Evolutionary conservation across 2,329 filamentous ascomycete genomes (phyloP).

Genomic region (Sordariomycetes sp.): DNA sequence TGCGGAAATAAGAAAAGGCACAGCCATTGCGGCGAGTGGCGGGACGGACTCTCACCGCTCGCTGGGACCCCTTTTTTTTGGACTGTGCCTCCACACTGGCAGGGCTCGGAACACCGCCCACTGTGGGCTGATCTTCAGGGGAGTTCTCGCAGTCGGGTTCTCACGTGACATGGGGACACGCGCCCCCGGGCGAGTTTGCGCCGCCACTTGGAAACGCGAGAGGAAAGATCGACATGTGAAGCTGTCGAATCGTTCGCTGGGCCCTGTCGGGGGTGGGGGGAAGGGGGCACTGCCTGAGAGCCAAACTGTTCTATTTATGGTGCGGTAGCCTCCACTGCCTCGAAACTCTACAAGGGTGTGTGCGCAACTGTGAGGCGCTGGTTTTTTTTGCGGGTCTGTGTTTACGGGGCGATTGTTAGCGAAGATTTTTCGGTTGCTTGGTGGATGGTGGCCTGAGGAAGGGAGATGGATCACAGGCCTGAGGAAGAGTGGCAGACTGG

Average conservation of each 20-base stretch:
- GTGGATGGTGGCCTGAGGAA: too few relatives aligned
- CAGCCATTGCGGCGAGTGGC: too few relatives aligned
- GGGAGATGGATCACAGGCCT: too few relatives aligned
- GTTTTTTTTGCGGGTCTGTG: too few relatives aligned
- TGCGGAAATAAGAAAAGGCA: not conserved
- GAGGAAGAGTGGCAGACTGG: too few relatives aligned
- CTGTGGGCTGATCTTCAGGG: not conserved
- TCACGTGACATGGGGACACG: not conserved
- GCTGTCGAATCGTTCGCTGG: not conserved
- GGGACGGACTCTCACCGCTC: not conserved
- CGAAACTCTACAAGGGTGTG: too few relatives aligned
- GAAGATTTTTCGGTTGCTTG: too few relatives aligned
- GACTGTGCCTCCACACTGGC: not conserved
- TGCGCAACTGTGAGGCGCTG: too few relatives aligned
- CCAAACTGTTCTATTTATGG: not conserved
- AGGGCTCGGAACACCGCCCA: not conserved
- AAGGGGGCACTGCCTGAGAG: not conserved
- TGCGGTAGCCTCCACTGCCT: not conserved
- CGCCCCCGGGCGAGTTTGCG: not conserved
- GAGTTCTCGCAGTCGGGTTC: too few relatives aligned
- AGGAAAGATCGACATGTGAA: not conserved
- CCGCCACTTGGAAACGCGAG: not conserved
- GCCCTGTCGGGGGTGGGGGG: not conserved
- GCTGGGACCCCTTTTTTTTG: not conserved
- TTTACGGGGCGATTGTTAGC: too few relatives aligned